Conservation (phyloP, 805 yeast species). For the Schizosaccharomyces cryophilus region DNA sequence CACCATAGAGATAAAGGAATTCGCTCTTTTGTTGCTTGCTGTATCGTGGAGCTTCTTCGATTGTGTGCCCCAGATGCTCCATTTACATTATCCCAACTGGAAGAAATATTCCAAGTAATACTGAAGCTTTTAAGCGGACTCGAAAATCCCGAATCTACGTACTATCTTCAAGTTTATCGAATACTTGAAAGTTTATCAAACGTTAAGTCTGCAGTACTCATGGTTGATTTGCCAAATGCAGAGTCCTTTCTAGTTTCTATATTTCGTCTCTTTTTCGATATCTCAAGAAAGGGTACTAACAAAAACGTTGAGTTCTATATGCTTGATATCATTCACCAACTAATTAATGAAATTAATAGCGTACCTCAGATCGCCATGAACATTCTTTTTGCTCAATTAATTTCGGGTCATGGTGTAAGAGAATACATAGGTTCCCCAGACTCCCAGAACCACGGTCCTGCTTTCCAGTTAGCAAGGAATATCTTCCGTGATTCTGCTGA, state of each 20-base stretch:
- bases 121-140: conserved; percentile 35
- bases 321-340: conserved; percentile 48
- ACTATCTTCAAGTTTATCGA: conserved; percentile 37
- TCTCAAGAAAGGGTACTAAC: conserved; percentile 21
- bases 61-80: conserved; percentile 83
- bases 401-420: conserved; percentile 13
- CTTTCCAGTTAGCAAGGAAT: conserved; percentile 37
- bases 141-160: conserved; percentile 26
- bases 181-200: conserved; percentile 46
- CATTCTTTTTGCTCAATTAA: conserved; percentile 38
- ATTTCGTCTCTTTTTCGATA: conserved; percentile 38
- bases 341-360: conserved; percentile 42
- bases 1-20: conserved; percentile 42
- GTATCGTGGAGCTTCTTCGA: conserved; percentile 50
- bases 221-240: conserved; percentile 49
- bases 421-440: neutral
- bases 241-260: conserved; percentile 27
- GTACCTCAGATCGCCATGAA: conserved; percentile 38
- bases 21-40: conserved; percentile 44
- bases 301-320: conserved; percentile 34
- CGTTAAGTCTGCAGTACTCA: conserved; percentile 45
- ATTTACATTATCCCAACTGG: conserved; percentile 35
- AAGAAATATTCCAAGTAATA: conserved; percentile 36
- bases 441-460: conserved; percentile 19
- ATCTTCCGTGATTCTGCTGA: conserved; percentile 50